phyloP scores from a whole-genome alignment of 108 stramenopile species.

The Pseudonitzschia delicatissima region DNA sequence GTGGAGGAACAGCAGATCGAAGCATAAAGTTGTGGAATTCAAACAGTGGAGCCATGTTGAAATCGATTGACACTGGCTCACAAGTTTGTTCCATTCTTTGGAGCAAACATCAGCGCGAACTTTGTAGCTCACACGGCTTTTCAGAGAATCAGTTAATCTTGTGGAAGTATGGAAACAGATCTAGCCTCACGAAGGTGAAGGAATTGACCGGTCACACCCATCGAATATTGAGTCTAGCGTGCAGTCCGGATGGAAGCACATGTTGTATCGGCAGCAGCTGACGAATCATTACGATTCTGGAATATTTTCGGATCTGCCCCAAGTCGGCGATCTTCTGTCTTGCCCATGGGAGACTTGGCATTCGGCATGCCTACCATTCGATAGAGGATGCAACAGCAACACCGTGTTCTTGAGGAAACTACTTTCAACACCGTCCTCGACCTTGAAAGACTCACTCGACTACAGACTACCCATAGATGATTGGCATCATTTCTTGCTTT shows the following conservation, averaged over 20 bases:
- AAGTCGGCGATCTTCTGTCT: constrained; percentile 30
- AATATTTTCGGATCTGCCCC: constrained; percentile 89
- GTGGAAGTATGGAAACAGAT: constrained; percentile 90
- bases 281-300: constrained; percentile 99
- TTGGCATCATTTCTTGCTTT: too few species aligned
- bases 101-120: constrained; percentile 92
- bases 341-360: constrained; percentile 34
- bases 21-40: constrained; percentile 99
- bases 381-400: neutral
- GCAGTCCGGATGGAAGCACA: constrained; percentile 92
- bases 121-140: constrained; percentile 95
- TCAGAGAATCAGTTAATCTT: constrained; percentile 95
- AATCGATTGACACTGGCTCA: constrained; percentile 95
- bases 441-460: too few species aligned
- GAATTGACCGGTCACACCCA: constrained; percentile 96
- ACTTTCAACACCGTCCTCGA: too few species aligned
- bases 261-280: constrained; percentile 96
- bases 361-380: constrained; percentile 46
- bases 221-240: constrained; percentile 91
- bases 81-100: constrained; percentile 97
- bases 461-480: too few species aligned
- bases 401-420: neutral
- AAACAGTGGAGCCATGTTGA: constrained; percentile 86
- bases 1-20: constrained; percentile 98
- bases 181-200: constrained; percentile 92